Base-by-base conservation (phyloP, 495 filamentous ascomycete species). In the Aspergillus saccharolyticus region DNA sequence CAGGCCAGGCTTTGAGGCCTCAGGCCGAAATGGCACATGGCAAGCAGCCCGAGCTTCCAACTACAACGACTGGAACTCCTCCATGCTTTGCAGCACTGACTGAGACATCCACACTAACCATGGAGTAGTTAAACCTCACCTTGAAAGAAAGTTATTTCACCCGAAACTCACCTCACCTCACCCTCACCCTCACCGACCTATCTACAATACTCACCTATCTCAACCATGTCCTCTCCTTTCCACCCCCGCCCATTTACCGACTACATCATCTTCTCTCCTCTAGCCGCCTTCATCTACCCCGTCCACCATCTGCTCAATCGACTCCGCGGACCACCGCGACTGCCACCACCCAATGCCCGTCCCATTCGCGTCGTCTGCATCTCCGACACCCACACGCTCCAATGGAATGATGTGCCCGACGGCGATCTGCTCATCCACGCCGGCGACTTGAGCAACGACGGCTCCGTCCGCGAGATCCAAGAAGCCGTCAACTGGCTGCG, bases 341-440 rank as follows among this genome's bases (percentile, higher is more conserved):
- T 70, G 5, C 75, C 82, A 16, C 78, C 83, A 1, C 73, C 75
- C 24, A 65, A 76, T 46, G 69, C 71, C 15, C 75, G 69, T 0
- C 77, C 82, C 0, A 86, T 96, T 62, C 81, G 85, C 33, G 80
- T 97, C 33, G 87, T 97, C 50, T 96, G 89, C 66, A 85, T 97
- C 42, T 94, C 90, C 1, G 93, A 97, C 70, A 96, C 93, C 8
- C 93, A 97, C 67, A 82, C 79, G 16, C 71, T 80, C 21, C 78
- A 90, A 70, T 83, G 83, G 22, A 60, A 64, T 1, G 66, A 81
- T 21, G 71, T 96, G 0, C 90, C 91, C 0, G 70, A 82, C 20
- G 93, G 91, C 19, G 94, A 97, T 61, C 74, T 97, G 22, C 77
- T 97, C 8, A 89, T 97, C 48, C 93, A 96, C 64, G 89, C 90